Percentiles rank a stretch among this genome's conserved stretches.
These are phyloP conservation scores for Leishmania major DNA, from an alignment of 208 protist genomes.

Conservation along the genomic window DNA sequence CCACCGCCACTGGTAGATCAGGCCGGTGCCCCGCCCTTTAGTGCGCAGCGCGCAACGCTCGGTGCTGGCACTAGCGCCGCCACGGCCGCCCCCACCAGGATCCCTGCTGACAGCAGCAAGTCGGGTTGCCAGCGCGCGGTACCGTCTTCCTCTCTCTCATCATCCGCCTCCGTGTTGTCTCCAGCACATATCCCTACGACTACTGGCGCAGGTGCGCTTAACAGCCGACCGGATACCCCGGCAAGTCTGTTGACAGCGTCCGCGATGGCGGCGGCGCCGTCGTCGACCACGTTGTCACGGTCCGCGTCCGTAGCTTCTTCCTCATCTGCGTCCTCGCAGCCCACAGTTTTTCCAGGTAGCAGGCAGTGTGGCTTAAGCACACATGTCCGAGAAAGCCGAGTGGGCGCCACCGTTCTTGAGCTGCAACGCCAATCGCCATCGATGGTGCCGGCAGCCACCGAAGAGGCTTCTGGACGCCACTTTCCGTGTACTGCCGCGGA, in stretches of 20 bases:
- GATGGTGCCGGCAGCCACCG: neutral
- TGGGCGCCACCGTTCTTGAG: neutral
- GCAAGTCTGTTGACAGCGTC: neutral
- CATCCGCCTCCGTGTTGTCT: neutral
- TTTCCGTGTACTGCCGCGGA: neutral
- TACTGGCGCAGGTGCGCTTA: neutral
- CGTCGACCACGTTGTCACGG: neutral
- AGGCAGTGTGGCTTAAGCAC: neutral
- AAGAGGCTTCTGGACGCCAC: neutral
- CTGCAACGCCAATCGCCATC: neutral
- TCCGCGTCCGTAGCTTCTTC: slow-evolving; percentile 5
- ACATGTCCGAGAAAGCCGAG: neutral
- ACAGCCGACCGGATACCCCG: neutral
- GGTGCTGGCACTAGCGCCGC: neutral
- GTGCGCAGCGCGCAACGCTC: neutral
- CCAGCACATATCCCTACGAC: neutral
- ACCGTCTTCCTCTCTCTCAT: neutral
- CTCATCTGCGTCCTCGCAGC: slow-evolving; percentile 7
- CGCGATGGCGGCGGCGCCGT: neutral
- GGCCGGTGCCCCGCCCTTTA: neutral
- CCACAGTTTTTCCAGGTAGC: neutral
- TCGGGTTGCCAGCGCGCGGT: neutral
- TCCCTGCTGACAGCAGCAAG: neutral
- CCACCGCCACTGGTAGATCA: neutral
- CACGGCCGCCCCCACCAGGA: neutral